Evolutionary conservation across 2,329 filamentous ascomycete genomes (phyloP).

Genomic region (Aspergillus fumigatiaffinis): DNA sequence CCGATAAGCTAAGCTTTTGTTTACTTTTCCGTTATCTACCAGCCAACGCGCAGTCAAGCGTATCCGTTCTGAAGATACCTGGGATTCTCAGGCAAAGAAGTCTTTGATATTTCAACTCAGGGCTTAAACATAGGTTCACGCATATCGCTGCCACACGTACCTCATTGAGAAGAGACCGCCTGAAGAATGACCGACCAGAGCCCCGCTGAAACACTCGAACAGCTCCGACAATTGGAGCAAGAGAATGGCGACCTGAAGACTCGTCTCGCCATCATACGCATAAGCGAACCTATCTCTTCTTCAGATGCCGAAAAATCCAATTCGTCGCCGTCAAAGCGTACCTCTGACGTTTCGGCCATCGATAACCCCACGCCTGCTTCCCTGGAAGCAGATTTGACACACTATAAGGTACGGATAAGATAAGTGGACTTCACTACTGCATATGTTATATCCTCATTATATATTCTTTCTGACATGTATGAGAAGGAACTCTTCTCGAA

Average conservation of each 20-base stretch:
- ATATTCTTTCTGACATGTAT: neutral
- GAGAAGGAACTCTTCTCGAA: conserved; percentile 82
- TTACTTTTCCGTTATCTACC: conserved; percentile 17
- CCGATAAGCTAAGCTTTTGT: conserved; percentile 10
- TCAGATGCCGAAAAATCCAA: conserved; percentile 21
- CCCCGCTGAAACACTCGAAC: conserved; percentile 24
- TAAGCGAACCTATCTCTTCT: conserved; percentile 69
- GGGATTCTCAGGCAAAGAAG: neutral
- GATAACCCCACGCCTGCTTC: conserved; percentile 69
- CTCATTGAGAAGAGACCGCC: neutral
- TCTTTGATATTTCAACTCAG: neutral
- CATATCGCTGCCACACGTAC: neutral
- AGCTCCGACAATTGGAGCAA: conserved; percentile 45
- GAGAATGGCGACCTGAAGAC: conserved; percentile 47
- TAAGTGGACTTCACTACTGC: neutral
- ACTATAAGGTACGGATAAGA: conserved; percentile 64
- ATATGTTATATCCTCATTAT: neutral
- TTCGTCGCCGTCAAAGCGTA: conserved; percentile 48
- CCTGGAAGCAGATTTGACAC: conserved; percentile 75
- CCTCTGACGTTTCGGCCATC: conserved; percentile 68
- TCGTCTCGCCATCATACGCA: conserved; percentile 65
- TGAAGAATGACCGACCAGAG: conserved; percentile 17
- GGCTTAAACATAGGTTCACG: too few relatives aligned
- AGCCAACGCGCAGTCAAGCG: neutral
- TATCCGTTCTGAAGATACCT: neutral